These are phyloP conservation scores for Penicillium ucsense DNA, from an alignment of 495 filamentous ascomycete genomes.

Conservation along the genomic window DNA sequence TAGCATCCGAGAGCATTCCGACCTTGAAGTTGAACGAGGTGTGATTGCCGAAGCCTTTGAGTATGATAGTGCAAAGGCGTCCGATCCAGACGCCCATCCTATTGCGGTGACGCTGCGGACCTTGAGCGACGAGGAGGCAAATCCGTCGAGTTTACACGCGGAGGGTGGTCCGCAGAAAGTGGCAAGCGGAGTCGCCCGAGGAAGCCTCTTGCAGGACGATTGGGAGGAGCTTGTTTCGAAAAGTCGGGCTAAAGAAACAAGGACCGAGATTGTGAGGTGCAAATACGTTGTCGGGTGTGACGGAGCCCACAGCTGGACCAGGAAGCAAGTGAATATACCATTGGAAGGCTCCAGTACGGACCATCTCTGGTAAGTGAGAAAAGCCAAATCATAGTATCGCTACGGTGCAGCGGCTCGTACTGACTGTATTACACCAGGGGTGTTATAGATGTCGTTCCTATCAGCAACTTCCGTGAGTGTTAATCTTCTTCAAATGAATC, in stretches of 20 bases:
- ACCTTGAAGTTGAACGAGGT: conserved; percentile 42
- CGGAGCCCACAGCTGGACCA: conserved; percentile 55
- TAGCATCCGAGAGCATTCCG: conserved; percentile 30
- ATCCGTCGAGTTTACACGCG: background rate
- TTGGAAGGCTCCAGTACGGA: conserved; percentile 52
- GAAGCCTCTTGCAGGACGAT: conserved; percentile 45
- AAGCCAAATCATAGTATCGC: background rate
- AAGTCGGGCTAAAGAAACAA: conserved; percentile 18
- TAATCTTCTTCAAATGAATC: too few relatives aligned
- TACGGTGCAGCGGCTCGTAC: background rate
- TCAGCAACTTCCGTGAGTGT: conserved; percentile 50
- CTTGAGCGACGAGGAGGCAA: conserved; percentile 36
- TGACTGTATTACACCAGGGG: conserved; percentile 19
- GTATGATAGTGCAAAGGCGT: conserved; percentile 30
- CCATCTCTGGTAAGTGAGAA: conserved; percentile 38
- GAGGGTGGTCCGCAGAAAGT: conserved; percentile 2
- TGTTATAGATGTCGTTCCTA: conserved; percentile 55
- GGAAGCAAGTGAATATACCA: conserved; percentile 44
- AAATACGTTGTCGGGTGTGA: conserved; percentile 64
- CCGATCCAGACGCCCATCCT: conserved; percentile 42
- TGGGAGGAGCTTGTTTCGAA: conserved; percentile 42
- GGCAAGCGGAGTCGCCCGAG: conserved; percentile 38
- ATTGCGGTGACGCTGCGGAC: conserved; percentile 39
- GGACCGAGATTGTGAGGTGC: conserved; percentile 36
- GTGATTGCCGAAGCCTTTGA: conserved; percentile 37